Percentiles rank a stretch among this genome's conserved stretches.
Conservation (phyloP, 257 asterid genomes). For the Hygrophila difformis region DNA sequence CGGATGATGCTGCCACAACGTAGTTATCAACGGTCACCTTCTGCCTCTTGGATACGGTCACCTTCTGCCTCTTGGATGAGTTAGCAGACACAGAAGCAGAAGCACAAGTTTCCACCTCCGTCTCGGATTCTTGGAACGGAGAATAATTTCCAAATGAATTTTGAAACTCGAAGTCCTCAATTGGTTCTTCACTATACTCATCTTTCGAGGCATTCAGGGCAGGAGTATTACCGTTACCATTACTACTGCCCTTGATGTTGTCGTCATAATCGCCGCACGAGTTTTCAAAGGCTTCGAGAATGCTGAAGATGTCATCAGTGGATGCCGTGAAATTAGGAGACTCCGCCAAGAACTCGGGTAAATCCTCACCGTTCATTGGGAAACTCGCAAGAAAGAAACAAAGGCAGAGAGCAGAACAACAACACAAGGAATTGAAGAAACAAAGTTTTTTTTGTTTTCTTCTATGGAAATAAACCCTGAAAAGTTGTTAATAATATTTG, state of each 20-base stretch:
- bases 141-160: conserved; percentile 6
- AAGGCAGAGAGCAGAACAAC: no score
- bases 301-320: conserved; percentile 60
- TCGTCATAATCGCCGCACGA: conserved; percentile 17
- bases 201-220: conserved; percentile 11
- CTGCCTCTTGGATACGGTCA: no score
- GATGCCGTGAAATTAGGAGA: conserved; percentile 15
- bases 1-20: neutral
- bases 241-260: no score
- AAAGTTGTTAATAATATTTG: neutral
- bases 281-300: conserved; percentile 52
- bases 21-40: conserved; percentile 20
- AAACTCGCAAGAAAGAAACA: no score
- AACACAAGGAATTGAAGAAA: neutral
- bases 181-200: conserved; percentile 14
- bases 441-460: neutral
- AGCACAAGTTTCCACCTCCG: conserved; percentile 21
- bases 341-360: conserved; percentile 32
- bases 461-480: neutral
- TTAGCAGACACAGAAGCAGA: conserved; percentile 8
- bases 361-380: conserved; percentile 31
- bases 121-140: conserved; percentile 31
- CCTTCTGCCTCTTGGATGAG: conserved; percentile 31
- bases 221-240: no score
- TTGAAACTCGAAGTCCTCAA: conserved; percentile 36